A percentile compares a stretch with the other conserved stretches of the same genome.
Conservation (phyloP, 306 rosid genomes). For the Mimosa pudica region DNA sequence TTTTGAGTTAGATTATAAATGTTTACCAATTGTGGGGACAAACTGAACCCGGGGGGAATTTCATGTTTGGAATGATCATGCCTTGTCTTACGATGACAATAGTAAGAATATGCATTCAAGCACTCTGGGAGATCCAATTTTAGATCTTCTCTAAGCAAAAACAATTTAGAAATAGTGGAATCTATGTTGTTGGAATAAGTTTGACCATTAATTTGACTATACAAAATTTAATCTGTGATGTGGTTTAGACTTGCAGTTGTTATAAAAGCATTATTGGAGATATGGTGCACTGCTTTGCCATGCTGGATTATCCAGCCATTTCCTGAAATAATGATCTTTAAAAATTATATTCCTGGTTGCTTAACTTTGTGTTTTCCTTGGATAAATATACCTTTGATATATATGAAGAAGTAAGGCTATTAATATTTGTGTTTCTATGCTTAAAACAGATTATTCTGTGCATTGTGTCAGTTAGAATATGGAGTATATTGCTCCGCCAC, state of each 20-base stretch:
- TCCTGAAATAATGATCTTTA: constrained; percentile 21
- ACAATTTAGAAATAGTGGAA: constrained; percentile 19
- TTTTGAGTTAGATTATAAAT: constrained; percentile 9
- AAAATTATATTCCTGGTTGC: constrained; percentile 15
- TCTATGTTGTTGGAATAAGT: constrained; percentile 5
- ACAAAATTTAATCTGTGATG: constrained; percentile 27
- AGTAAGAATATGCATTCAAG: not conserved
- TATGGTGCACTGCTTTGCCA: constrained; percentile 20
- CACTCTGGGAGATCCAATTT: not conserved
- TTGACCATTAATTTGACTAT: constrained; percentile 10
- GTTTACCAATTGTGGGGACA: not conserved
- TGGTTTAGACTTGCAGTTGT: constrained; percentile 28
- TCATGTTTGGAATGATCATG: constrained; percentile 8
- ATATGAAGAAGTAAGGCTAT: constrained; percentile 36
- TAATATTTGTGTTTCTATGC: constrained; percentile 23
- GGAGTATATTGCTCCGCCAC: constrained; percentile 15
- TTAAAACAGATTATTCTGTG: not conserved
- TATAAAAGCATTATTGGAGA: not conserved
- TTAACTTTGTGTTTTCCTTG: constrained; percentile 30
- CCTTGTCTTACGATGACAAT: constrained; percentile 12
- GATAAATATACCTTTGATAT: constrained; percentile 38
- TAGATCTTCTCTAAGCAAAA: constrained; percentile 13
- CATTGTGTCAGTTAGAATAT: constrained; percentile 4
- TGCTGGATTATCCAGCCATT: constrained; percentile 33
- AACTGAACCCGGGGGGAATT: not conserved